Evolutionary conservation across 768 basidiomycete genomes (phyloP).

Genomic region (Boletus edulis): DNA sequence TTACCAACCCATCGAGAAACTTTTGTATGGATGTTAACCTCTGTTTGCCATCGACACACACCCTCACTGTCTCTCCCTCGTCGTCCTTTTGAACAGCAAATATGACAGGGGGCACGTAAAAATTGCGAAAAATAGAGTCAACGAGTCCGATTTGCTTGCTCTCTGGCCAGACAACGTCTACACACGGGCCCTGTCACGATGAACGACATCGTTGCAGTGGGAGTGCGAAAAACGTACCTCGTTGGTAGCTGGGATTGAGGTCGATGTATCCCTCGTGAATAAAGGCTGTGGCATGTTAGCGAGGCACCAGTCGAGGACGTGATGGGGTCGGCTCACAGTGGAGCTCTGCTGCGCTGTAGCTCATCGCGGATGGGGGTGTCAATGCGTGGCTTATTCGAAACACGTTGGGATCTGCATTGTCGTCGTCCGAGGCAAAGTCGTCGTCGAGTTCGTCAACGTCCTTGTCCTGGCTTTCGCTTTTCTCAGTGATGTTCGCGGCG

Average conservation of each 20-base stretch:
- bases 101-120: conserved; percentile 51
- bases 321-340: conserved; percentile 38
- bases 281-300: conserved; percentile 38
- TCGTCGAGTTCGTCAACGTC: conserved; percentile 51
- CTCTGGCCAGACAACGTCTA: conserved; percentile 78
- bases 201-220: not conserved
- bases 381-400: conserved; percentile 47
- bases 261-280: conserved; percentile 73
- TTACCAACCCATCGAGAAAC: conserved; percentile 46
- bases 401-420: conserved; percentile 35
- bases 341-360: conserved; percentile 44
- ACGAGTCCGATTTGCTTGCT: conserved; percentile 58
- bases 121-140: conserved; percentile 53
- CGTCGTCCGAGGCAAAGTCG: conserved; percentile 39
- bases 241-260: conserved; percentile 68
- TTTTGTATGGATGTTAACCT: conserved; percentile 46
- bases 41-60: conserved; percentile 56
- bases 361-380: conserved; percentile 37
- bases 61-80: conserved; percentile 38
- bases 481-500: conserved; percentile 16
- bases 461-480: conserved; percentile 26
- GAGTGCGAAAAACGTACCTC: conserved; percentile 43
- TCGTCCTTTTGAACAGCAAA: conserved; percentile 43
- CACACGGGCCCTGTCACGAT: not conserved
- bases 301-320: not conserved